Conservation (phyloP, 2,329 filamentous ascomycete genomes). For the Pseudocercospora crystallina region DNA sequence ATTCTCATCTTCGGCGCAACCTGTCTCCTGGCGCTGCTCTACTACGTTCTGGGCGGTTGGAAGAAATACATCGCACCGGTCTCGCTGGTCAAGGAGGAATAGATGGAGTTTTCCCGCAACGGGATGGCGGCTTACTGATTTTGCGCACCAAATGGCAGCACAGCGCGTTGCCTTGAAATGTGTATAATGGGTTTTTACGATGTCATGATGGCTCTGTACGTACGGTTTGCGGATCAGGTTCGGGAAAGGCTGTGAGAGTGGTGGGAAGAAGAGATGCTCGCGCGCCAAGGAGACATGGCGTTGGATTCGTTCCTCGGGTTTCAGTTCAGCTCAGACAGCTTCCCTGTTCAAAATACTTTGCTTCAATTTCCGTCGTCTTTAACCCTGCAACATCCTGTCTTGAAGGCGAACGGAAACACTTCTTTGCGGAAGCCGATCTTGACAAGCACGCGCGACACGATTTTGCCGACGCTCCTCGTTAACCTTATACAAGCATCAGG, state of each 20-base stretch:
- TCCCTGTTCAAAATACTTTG: neutral
- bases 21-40: slow-evolving; percentile 23
- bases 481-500: too few species aligned
- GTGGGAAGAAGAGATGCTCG: slow-evolving; percentile 1
- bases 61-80: slow-evolving; percentile 33
- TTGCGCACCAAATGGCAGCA: too few species aligned
- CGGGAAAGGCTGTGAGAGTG: neutral
- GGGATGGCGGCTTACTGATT: neutral
- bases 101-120: neutral
- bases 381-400: neutral
- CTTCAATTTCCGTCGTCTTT: neutral
- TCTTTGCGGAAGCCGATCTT: too few species aligned
- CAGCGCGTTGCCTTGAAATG: too few species aligned
- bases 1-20: slow-evolving; percentile 33
- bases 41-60: slow-evolving; percentile 30
- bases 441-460: too few species aligned
- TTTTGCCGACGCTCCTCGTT: too few species aligned
- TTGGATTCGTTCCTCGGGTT: neutral
- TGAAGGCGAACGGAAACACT: too few species aligned
- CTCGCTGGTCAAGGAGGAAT: slow-evolving; percentile 32
- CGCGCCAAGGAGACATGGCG: neutral
- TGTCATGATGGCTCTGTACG: slow-evolving; percentile 1
- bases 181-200: slow-evolving; percentile 4
- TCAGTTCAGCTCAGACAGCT: neutral
- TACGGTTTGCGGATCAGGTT: slow-evolving; percentile 6